Conservation (phyloP, 2,329 filamentous ascomycete species). For the Talaromyces sp. region DNA sequence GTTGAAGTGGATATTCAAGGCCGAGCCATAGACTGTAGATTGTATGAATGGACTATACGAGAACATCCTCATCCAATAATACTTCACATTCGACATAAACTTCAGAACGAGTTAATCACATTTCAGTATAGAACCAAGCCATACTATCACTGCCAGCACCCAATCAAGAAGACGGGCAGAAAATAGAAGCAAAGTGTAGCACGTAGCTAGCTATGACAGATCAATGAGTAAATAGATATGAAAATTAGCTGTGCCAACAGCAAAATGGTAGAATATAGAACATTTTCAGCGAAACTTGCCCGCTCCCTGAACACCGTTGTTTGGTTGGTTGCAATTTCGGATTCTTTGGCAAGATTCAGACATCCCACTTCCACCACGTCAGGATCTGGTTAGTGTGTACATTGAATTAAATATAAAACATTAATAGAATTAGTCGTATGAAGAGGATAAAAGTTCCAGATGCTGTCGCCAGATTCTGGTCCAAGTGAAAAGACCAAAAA, state of each 20-base stretch:
- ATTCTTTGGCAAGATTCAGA: not conserved
- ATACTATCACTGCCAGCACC: slow-evolving; percentile 2
- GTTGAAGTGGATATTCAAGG: no score
- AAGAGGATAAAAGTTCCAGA: not conserved
- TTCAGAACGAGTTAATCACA: not conserved
- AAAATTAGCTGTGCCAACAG: slow-evolving; percentile 10
- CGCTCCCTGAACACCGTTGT: not conserved
- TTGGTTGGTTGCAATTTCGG: not conserved
- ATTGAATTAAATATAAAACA: slow-evolving; percentile 10
- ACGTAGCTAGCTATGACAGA: not conserved
- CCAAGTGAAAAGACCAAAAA: slow-evolving; percentile 11
- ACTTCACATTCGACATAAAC: slow-evolving; percentile 1
- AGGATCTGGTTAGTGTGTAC: slow-evolving; percentile 11
- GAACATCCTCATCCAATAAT: not conserved
- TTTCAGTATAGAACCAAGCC: slow-evolving; percentile 1
- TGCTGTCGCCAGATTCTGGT: slow-evolving; percentile 11
- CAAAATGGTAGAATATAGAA: not conserved
- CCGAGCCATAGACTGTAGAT: no score
- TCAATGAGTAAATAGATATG: slow-evolving; percentile 1
- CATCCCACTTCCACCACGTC: slow-evolving; percentile 1
- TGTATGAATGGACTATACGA: no score
- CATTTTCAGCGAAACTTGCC: not conserved
- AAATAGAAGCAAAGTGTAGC: not conserved
- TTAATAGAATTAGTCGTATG: slow-evolving; percentile 6
- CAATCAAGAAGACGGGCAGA: not conserved